Percentiles rank a stretch among this genome's conserved stretches.
Conservation (phyloP, 2,329 filamentous ascomycete genomes). For the Thielaviopsis ethacetica region DNA sequence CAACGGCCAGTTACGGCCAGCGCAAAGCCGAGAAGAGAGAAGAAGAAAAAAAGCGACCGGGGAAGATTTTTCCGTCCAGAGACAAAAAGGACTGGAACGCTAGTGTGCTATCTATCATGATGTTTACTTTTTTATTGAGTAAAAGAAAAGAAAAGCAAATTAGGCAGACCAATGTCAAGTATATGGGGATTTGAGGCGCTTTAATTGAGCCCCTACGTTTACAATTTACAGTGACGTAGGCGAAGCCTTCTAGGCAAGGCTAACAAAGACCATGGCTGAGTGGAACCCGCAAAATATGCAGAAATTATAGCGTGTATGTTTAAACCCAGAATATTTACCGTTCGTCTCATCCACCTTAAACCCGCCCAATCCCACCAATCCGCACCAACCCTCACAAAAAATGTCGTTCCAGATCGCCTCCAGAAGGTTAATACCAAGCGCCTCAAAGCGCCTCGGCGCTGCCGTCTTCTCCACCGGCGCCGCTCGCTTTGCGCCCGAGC, state of each 20-base stretch:
- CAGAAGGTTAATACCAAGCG: background rate
- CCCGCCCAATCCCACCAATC: background rate
- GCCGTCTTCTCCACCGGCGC: constrained; percentile 34
- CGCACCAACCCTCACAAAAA: background rate
- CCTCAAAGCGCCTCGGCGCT: constrained; percentile 15
- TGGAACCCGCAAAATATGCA: background rate
- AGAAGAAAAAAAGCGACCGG: too few relatives aligned
- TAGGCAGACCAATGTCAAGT: too few relatives aligned
- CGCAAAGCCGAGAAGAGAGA: background rate
- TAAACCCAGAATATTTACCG: background rate
- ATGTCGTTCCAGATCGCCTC: background rate
- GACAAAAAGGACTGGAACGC: too few relatives aligned
- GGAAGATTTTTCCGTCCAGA: too few relatives aligned
- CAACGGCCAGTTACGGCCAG: background rate
- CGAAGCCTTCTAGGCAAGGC: background rate
- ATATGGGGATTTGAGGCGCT: too few relatives aligned
- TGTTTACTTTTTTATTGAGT: too few relatives aligned
- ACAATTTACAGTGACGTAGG: background rate
- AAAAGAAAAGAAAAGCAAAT: too few relatives aligned
- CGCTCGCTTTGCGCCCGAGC: constrained; percentile 23
- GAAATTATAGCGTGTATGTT: background rate
- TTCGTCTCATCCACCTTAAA: background rate
- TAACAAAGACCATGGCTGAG: background rate
- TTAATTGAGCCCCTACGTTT: too few relatives aligned
- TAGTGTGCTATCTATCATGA: too few relatives aligned